Base-by-base conservation (phyloP, 257 asterid genomes). In the Solanum medicagineum region DNA sequence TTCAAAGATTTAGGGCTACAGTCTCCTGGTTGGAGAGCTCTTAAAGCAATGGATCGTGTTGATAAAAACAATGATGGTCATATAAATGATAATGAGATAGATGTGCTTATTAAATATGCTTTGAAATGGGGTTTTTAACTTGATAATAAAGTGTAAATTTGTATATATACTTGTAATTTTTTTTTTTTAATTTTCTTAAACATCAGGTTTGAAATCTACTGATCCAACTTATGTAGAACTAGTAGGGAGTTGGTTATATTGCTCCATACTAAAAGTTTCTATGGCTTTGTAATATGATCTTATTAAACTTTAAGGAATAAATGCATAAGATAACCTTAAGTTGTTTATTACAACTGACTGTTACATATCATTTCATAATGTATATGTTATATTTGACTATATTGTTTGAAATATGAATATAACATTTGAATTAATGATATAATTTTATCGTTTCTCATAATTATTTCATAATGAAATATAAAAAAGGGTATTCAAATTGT, bases 11-110 rank as follows among this genome's bases (percentile, higher is more conserved):
- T 85, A 2, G 87, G 88, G 5, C 22, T 4, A 84, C 19, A 44
- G 1, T 8, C 55, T 14, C 84, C 73, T 6, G 49, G 83, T 5
- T 69, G 86, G 87, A 83, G 84, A 75, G 90, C 90, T 59, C 3
- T 12, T n/a, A 51, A 60, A 11, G 83, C 83, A 8, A 66, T 82
- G 57, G 4, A 2, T 0, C 17, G 11, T 54, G 90, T 79, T 8
- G 86, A 85, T 62, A 80, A 60, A 4, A 57, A 85, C 19, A 26
- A 71, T 12, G 85, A 85, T 85, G 90, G 90, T 2, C 20, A 47
- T 16, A 75, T 87, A 32, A 22, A 20, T 12, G 65, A 88, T 49
- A 47, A 51, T 77, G 63, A 77, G 63, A 77, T 26, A 59, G 83
- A 16, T 51, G 63, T 3, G n/a, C 83, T 16, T 49, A 63, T 77